Percentiles rank a stretch among this genome's conserved stretches.
Evolutionary conservation across 306 rosid species (phyloP).

Genomic region (Castanea crenata): DNA sequence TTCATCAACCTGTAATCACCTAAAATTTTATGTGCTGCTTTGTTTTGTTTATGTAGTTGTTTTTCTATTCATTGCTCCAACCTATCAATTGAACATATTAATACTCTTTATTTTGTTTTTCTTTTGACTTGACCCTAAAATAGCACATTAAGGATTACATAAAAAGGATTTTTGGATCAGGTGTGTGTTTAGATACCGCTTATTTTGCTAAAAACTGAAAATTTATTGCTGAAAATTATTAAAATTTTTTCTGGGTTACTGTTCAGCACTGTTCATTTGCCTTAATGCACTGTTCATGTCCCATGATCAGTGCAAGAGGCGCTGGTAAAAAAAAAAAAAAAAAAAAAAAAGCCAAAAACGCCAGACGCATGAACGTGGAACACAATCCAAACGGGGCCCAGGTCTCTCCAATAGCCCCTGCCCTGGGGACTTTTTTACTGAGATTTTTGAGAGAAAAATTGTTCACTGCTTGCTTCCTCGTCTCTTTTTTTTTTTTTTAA

Average conservation of each 20-base stretch:
- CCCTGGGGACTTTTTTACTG: not conserved
- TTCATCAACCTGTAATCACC: constrained; percentile 12
- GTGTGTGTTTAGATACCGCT: too few species aligned
- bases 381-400: too few species aligned
- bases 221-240: too few species aligned
- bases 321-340: too few species aligned
- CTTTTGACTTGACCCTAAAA: not conserved
- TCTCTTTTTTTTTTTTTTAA: not conserved
- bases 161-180: not conserved
- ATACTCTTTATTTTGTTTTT: not conserved
- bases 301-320: too few species aligned
- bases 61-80: not conserved
- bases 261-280: too few species aligned
- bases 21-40: not conserved
- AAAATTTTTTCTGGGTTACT: too few species aligned
- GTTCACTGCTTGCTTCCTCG: constrained; percentile 1
- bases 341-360: too few species aligned
- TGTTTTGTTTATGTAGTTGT: not conserved
- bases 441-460: not conserved
- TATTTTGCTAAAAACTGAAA: too few species aligned
- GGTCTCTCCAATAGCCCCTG: too few species aligned
- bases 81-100: not conserved
- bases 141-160: not conserved
- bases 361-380: too few species aligned
- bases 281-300: too few species aligned